Evolutionary conservation across 1,139 yeast species (phyloP).

Genomic region (Kodamaea alishanica): DNA sequence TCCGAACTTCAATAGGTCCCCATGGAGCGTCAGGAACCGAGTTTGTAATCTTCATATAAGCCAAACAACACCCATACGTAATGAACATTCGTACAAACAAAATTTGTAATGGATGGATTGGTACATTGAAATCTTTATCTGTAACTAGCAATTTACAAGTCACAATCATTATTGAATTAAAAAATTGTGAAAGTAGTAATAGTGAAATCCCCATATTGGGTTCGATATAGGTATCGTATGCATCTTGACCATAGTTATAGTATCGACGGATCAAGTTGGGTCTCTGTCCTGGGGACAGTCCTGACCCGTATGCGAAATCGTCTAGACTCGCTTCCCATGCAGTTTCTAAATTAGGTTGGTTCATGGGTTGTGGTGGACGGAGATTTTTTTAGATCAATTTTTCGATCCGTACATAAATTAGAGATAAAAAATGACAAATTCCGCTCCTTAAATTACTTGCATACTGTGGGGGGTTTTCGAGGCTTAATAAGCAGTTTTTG

Average conservation of each 20-base stretch:
- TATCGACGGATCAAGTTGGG: not conserved
- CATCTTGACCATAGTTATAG: not conserved
- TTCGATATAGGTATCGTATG: constrained; percentile 11
- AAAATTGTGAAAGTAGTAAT: constrained; percentile 57
- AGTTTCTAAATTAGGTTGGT: constrained; percentile 1
- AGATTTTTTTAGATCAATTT: too few relatives aligned
- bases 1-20: constrained; percentile 63
- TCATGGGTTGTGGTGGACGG: too few relatives aligned
- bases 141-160: constrained; percentile 70
- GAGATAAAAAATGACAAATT: too few relatives aligned
- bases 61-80: constrained; percentile 57
- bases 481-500: too few relatives aligned
- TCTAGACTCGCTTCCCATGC: constrained; percentile 5
- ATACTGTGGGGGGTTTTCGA: too few relatives aligned
- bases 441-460: too few relatives aligned
- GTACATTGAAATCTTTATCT: constrained; percentile 50
- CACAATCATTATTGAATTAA: constrained; percentile 73
- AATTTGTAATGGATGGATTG: constrained; percentile 75
- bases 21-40: constrained; percentile 61
- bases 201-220: constrained; percentile 40
- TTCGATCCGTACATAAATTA: too few relatives aligned
- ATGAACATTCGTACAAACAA: constrained; percentile 72
- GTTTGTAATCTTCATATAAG: constrained; percentile 49
- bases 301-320: not conserved
- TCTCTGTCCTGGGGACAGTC: too few relatives aligned